Evolutionary conservation across 2,329 filamentous ascomycete species (phyloP).

Genomic region (Scedosporium dehoogii): DNA sequence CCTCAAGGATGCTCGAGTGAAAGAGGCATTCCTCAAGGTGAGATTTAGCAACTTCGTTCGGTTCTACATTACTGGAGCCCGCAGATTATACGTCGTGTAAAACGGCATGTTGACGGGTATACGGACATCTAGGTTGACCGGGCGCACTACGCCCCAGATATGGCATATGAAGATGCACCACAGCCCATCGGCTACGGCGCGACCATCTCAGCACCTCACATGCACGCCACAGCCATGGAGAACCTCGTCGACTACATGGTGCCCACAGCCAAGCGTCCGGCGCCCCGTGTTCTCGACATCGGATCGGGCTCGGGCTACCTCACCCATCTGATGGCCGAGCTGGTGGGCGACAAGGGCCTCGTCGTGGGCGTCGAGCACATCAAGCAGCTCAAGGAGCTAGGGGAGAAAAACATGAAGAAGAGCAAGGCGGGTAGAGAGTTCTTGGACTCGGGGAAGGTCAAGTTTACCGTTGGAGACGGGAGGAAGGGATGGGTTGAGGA

Average conservation of each 20-base stretch:
- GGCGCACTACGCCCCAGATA: constrained; percentile 64
- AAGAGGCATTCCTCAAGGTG: constrained; percentile 70
- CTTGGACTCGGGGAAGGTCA: constrained; percentile 53
- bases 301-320: constrained; percentile 74
- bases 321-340: constrained; percentile 76
- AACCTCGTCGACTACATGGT: constrained; percentile 34
- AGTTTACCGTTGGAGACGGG: constrained; percentile 68
- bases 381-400: constrained; percentile 48
- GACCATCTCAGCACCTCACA: constrained; percentile 51
- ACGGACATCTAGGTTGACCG: constrained; percentile 62
- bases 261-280: constrained; percentile 22
- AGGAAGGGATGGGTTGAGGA: constrained; percentile 51
- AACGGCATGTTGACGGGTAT: neutral
- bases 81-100: neutral
- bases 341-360: constrained; percentile 44
- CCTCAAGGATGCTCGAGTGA: constrained; percentile 62
- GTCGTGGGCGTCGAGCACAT: constrained; percentile 74
- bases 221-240: constrained; percentile 47
- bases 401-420: constrained; percentile 56
- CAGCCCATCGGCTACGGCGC: constrained; percentile 45
- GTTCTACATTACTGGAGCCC: neutral
- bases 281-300: constrained; percentile 57
- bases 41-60: constrained; percentile 8
- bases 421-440: constrained; percentile 47
- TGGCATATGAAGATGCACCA: constrained; percentile 56